Evolutionary conservation across 805 yeast genomes (phyloP).

Genomic region (Trichomonascus vanleenenianus): DNA sequence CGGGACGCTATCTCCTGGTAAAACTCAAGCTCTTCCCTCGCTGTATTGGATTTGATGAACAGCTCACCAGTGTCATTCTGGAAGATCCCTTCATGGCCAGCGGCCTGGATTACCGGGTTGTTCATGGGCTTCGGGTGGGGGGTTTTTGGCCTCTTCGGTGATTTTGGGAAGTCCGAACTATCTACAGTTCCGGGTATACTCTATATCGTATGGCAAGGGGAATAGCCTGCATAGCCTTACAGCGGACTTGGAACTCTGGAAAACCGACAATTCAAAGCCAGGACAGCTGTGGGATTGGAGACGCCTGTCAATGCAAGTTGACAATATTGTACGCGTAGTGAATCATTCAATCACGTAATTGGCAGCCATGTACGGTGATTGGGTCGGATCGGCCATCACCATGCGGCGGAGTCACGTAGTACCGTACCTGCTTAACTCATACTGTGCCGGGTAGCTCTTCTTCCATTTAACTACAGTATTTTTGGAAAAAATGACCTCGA

Average conservation of each 20-base stretch:
- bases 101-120: conserved; percentile 59
- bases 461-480: not conserved
- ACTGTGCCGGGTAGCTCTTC: no score
- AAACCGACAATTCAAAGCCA: no score
- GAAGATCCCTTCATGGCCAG: conserved; percentile 83
- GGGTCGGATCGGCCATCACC: not conserved
- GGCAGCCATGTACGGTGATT: not conserved
- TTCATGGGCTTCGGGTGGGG: not conserved
- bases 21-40: conserved; percentile 63
- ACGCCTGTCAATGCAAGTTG: not conserved
- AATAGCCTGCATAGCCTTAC: not conserved
- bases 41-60: conserved; percentile 59
- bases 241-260: no score
- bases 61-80: conserved; percentile 55
- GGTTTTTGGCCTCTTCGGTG: no score
- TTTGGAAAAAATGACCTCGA: not conserved
- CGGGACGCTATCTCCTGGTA: conserved; percentile 37
- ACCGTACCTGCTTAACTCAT: no score
- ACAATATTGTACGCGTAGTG: not conserved
- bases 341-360: not conserved
- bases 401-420: not conserved
- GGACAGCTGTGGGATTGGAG: no score
- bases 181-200: no score
- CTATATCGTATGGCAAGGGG: no score
- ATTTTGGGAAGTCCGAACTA: no score